Evolutionary conservation across 163 green algal genomes (phyloP).

Genomic region (Chlorella variabilis): DNA sequence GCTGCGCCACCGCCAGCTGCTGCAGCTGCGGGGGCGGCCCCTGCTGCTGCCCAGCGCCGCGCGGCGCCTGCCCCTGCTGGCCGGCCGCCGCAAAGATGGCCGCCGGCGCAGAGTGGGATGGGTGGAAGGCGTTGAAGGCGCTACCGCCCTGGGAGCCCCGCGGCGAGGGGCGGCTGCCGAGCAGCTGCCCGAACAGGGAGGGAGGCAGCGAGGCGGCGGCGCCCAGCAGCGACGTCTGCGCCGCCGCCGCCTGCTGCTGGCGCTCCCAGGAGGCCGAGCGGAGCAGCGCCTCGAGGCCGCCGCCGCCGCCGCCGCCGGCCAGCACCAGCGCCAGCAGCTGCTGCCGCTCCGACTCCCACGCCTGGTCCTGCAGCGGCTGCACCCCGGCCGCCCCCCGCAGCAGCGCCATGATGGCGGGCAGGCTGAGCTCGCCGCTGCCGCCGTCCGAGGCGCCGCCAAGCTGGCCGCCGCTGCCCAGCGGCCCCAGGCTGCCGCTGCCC

Average conservation of each 20-base stretch:
- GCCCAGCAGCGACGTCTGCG: no score
- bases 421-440: conserved; percentile 10
- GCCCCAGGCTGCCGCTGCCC: neutral
- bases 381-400: conserved; percentile 13
- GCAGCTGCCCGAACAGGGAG: neutral
- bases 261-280: neutral
- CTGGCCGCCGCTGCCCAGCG: neutral
- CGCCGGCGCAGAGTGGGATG: neutral
- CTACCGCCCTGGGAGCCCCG: neutral
- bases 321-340: neutral
- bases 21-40: neutral
- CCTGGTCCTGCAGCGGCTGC: neutral
- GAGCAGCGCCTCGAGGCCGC: neutral
- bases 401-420: conserved; percentile 2
- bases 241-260: neutral
- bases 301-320: neutral
- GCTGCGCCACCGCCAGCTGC: neutral
- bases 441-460: neutral
- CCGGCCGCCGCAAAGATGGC: no score
- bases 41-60: neutral
- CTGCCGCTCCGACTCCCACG: neutral
- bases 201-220: no score
- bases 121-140: neutral
- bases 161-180: neutral
- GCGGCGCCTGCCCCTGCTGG: no score